Conservation (phyloP, 768 basidiomycete genomes). For the Leucocoprinus leucothites region DNA sequence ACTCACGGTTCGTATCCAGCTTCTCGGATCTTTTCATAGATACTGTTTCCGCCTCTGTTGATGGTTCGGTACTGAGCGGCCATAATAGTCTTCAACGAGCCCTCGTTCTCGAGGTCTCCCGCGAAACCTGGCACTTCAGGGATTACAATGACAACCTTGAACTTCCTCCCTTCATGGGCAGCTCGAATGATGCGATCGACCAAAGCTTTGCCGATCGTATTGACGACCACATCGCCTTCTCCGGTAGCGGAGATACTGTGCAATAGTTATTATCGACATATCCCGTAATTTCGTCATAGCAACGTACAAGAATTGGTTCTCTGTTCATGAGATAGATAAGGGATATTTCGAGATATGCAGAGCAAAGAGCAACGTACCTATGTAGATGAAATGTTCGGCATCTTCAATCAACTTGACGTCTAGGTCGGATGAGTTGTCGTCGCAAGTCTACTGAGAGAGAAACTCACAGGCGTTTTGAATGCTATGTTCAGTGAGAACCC, state of each 20-base stretch:
- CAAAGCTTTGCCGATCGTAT: constrained; percentile 80
- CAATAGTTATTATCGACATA: not conserved
- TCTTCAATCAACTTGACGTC: constrained; percentile 81
- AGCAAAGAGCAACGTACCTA: constrained; percentile 52
- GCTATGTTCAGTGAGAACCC: constrained; percentile 84
- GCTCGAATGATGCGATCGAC: constrained; percentile 86
- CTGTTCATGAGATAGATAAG: constrained; percentile 19
- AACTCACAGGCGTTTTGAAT: constrained; percentile 90
- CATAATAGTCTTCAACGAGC: constrained; percentile 76
- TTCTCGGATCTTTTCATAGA: constrained; percentile 77
- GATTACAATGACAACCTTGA: constrained; percentile 84
- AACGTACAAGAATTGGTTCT: constrained; percentile 87
- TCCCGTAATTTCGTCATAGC: not conserved
- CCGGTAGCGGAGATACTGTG: constrained; percentile 74
- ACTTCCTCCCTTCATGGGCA: constrained; percentile 63
- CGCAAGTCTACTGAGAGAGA: not conserved
- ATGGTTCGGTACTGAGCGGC: constrained; percentile 86
- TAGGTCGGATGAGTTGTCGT: constrained; percentile 19
- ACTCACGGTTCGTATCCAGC: constrained; percentile 79
- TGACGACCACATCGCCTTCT: constrained; percentile 65
- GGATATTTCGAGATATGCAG: constrained; percentile 15
- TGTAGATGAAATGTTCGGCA: constrained; percentile 87
- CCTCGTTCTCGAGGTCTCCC: constrained; percentile 68
- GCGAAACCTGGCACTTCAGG: constrained; percentile 93
- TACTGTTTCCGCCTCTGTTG: constrained; percentile 83